Conservation (phyloP, 1,284 basidiomycete genomes). For the Leucoagaricus sp. region DNA sequence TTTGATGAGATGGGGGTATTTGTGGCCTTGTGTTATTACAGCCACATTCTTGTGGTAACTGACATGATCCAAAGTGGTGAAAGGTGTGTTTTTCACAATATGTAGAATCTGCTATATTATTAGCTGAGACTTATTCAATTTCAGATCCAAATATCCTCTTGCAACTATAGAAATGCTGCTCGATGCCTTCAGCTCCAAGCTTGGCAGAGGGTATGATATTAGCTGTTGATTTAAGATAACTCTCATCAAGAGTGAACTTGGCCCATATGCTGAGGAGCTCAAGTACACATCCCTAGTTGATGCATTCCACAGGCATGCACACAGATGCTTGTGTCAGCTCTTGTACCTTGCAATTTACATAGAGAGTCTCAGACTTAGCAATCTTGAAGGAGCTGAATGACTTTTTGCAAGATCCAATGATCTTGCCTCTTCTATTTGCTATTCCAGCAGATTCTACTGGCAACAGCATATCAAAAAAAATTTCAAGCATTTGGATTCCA, state of each 20-base stretch:
- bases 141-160: slow-evolving; percentile 33
- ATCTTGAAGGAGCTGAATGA: slow-evolving; percentile 32
- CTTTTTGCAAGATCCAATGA: slow-evolving; percentile 33
- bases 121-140: too few species aligned
- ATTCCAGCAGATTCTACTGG: slow-evolving; percentile 27
- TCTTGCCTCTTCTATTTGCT: slow-evolving; percentile 21
- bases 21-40: slow-evolving; percentile 25
- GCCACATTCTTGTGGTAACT: slow-evolving; percentile 14
- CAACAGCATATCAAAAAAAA: slow-evolving; percentile 25
- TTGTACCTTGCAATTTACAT: slow-evolving; percentile 25
- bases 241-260: slow-evolving; percentile 18
- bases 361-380: slow-evolving; percentile 29
- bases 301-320: slow-evolving; percentile 33
- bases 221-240: slow-evolving; percentile 24
- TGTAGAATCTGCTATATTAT: too few species aligned
- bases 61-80: slow-evolving; percentile 29
- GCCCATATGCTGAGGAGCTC: background rate
- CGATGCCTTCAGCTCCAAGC: slow-evolving; percentile 21
- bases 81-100: too few species aligned
- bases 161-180: slow-evolving; percentile 28
- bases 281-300: slow-evolving; percentile 24
- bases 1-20: slow-evolving; percentile 35
- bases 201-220: slow-evolving; percentile 32
- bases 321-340: slow-evolving; percentile 32
- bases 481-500: slow-evolving; percentile 21